These are phyloP conservation scores for Aspergillus jensenii DNA, from an alignment of 2,329 filamentous ascomycete genomes.

Conservation along the genomic window DNA sequence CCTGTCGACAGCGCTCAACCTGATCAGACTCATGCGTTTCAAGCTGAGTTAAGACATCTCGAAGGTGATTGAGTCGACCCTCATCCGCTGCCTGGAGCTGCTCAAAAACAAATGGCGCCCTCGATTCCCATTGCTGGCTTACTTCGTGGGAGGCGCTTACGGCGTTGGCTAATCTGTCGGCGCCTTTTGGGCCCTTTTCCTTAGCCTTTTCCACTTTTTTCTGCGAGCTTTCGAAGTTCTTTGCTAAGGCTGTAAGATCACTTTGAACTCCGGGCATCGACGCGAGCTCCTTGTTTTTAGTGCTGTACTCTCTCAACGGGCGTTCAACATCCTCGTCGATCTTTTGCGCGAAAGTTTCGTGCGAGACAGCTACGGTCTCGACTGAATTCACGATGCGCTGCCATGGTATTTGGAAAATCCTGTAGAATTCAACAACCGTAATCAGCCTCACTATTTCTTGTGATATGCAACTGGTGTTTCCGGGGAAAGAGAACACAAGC, in stretches of 20 bases:
- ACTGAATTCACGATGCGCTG: constrained; percentile 78
- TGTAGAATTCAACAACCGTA: constrained; percentile 40
- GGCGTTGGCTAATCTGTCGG: constrained; percentile 75
- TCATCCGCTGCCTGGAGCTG: constrained; percentile 89
- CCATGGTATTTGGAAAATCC: constrained; percentile 89
- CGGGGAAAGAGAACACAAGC: background rate
- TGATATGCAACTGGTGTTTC: background rate
- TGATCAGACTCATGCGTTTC: constrained; percentile 91
- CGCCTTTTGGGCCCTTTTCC: constrained; percentile 71
- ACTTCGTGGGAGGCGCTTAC: constrained; percentile 72
- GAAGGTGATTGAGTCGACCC: constrained; percentile 80
- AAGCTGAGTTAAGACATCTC: constrained; percentile 87
- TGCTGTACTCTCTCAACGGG: constrained; percentile 74
- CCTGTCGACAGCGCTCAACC: constrained; percentile 71
- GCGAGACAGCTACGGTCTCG: constrained; percentile 78
- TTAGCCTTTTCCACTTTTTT: constrained; percentile 81
- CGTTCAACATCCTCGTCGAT: constrained; percentile 87
- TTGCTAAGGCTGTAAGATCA: constrained; percentile 78
- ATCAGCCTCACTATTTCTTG: background rate
- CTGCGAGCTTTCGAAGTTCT: constrained; percentile 79
- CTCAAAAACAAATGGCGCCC: constrained; percentile 93
- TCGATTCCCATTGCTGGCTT: constrained; percentile 85
- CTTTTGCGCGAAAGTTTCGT: constrained; percentile 74
- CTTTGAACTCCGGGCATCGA: constrained; percentile 77
- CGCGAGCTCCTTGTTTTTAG: constrained; percentile 71